Evolutionary conservation across 2,329 filamentous ascomycete species (phyloP).

Genomic region (Calonectria honghensis): DNA sequence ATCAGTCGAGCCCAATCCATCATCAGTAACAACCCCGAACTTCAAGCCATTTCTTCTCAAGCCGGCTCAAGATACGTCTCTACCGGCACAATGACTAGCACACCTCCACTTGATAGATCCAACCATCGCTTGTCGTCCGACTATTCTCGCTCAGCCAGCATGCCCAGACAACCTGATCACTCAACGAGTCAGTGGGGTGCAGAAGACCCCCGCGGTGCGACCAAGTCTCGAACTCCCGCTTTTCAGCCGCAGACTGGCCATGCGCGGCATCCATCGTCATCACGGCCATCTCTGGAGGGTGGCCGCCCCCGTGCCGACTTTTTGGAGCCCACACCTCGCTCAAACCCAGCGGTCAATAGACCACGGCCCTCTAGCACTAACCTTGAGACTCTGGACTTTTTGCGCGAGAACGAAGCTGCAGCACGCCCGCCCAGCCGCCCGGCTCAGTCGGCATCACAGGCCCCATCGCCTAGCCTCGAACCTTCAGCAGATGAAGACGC

Average conservation of each 20-base stretch:
- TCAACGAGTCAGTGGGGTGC: constrained; percentile 39
- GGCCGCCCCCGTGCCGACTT: constrained; percentile 54
- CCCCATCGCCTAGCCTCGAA: constrained; percentile 65
- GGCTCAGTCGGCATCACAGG: constrained; percentile 53
- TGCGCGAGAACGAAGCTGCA: constrained; percentile 83
- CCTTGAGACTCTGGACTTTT: constrained; percentile 85
- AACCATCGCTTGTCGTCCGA: constrained; percentile 50
- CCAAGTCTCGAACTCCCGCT: constrained; percentile 50
- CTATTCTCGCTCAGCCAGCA: constrained; percentile 54
- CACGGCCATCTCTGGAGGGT: constrained; percentile 54
- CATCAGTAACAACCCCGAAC: constrained; percentile 77
- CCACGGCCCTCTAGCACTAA: constrained; percentile 88
- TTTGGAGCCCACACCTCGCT: constrained; percentile 49
- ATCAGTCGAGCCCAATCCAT: constrained; percentile 79
- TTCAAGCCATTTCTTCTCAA: constrained; percentile 74
- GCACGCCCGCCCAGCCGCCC: constrained; percentile 61
- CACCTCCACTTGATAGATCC: constrained; percentile 66
- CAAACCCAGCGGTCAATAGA: constrained; percentile 65
- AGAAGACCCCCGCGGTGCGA: constrained; percentile 48
- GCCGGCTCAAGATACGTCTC: constrained; percentile 67
- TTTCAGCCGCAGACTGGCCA: constrained; percentile 54
- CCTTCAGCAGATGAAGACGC: constrained; percentile 55
- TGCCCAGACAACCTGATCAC: constrained; percentile 53
- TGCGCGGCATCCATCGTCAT: constrained; percentile 52
- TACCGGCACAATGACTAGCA: constrained; percentile 86